phyloP scores from a whole-genome alignment of 257 asterid genomes.

The Solanum gracilifrons region DNA sequence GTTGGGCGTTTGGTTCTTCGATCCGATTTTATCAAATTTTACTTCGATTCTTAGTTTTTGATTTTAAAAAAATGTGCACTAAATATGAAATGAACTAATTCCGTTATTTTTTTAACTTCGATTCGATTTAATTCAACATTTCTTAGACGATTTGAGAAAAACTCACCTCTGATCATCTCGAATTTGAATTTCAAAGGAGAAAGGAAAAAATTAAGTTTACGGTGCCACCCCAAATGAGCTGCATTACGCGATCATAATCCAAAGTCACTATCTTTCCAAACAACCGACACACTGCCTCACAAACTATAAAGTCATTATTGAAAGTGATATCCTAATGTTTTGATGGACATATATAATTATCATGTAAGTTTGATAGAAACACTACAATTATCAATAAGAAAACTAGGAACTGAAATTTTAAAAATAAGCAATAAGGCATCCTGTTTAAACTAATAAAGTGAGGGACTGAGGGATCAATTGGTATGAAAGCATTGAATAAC shows the following conservation, averaged over 20 bases:
- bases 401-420: neutral
- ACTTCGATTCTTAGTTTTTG: too few species aligned
- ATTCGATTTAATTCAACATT: accelerated
- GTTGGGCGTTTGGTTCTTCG: too few species aligned
- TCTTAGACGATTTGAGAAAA: too few species aligned
- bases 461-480: neutral
- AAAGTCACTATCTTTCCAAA: neutral
- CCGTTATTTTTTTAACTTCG: too few species aligned
- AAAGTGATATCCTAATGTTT: neutral
- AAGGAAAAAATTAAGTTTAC: too few species aligned
- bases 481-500: neutral
- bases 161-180: too few species aligned
- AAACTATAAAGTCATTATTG: neutral
- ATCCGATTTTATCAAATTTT: too few species aligned
- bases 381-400: too few species aligned
- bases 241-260: neutral
- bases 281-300: neutral
- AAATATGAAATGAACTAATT: too few species aligned
- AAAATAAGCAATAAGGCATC: neutral
- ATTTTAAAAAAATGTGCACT: too few species aligned
- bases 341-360: neutral
- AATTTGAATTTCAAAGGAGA: too few species aligned
- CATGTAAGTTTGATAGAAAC: neutral
- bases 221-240: too few species aligned
- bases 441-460: neutral